A percentile compares a stretch with the other conserved stretches of the same genome.
These are phyloP conservation scores for Macrolepiota dolichaula DNA, from an alignment of 768 basidiomycete species.

Conservation along the genomic window DNA sequence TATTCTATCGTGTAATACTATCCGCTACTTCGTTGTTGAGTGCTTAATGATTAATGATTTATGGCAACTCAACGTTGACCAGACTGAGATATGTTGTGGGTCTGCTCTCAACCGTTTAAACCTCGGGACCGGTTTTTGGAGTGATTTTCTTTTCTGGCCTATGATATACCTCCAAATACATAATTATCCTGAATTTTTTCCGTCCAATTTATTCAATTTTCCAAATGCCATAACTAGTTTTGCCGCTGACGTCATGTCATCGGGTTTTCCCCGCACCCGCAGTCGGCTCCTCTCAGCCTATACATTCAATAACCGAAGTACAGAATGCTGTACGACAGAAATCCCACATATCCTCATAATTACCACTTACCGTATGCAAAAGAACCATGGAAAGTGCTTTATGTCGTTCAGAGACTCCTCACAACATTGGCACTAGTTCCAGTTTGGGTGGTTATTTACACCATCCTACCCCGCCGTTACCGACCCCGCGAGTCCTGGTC, in stretches of 20 bases:
- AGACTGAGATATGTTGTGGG: no score
- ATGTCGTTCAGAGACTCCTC: constrained; percentile 43
- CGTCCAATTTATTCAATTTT: not conserved
- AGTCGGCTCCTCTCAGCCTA: not conserved
- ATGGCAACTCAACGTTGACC: no score
- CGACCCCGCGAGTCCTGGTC: constrained; percentile 51
- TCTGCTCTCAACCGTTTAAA: no score
- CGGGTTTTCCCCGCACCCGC: not conserved
- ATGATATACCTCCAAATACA: not conserved
- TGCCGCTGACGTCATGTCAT: not conserved
- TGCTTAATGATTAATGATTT: no score
- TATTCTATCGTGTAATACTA: no score
- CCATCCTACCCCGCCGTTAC: constrained; percentile 35
- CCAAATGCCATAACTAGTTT: not conserved
- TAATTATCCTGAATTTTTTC: not conserved
- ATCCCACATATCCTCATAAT: constrained; percentile 38
- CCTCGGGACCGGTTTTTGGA: no score
- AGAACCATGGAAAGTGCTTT: constrained; percentile 43
- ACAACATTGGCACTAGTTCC: constrained; percentile 47
- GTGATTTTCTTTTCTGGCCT: no score
- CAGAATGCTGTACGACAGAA: constrained; percentile 23
- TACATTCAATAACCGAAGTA: not conserved
- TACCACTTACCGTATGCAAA: constrained; percentile 40
- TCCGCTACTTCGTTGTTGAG: no score
- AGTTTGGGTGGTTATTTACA: constrained; percentile 41